Conservation (phyloP, 2,329 filamentous ascomycete species). For the Sclerotinia minor region DNA sequence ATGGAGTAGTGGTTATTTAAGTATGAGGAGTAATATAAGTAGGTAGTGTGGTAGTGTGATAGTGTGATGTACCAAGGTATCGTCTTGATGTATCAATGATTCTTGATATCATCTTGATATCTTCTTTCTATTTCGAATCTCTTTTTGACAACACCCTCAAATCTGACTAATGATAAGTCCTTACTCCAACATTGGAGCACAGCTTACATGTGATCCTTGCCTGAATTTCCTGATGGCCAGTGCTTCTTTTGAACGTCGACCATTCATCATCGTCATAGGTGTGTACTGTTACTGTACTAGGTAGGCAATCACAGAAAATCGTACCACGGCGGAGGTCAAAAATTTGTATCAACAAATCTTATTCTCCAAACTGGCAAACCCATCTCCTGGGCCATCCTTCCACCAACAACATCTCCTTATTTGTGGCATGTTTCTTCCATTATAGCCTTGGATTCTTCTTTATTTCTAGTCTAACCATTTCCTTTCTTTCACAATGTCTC, state of each 20-base stretch:
- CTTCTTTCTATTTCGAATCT: neutral
- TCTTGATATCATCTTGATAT: neutral
- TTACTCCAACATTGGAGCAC: neutral
- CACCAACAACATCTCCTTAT: slow-evolving; percentile 25
- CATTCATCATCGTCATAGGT: slow-evolving; percentile 18
- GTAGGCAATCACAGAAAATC: slow-evolving; percentile 15
- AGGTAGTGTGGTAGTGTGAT: no score
- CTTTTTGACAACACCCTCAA: neutral
- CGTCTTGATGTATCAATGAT: no score
- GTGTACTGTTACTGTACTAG: no score
- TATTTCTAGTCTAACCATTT: neutral
- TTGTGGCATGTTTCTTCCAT: slow-evolving; percentile 37
- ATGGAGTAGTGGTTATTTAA: neutral
- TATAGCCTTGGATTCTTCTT: slow-evolving; percentile 28
- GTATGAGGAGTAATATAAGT: neutral
- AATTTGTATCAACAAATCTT: slow-evolving; percentile 4
- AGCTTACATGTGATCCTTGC: neutral
- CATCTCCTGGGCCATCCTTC: neutral
- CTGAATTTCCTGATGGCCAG: slow-evolving; percentile 9
- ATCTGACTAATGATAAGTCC: neutral
- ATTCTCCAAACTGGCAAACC: neutral
- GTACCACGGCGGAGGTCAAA: slow-evolving; percentile 18
- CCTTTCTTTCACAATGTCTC: slow-evolving; percentile 36
- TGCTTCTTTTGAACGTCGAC: slow-evolving; percentile 9
- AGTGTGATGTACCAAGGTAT: no score